Conservation (phyloP, 805 yeast genomes). For the Debaryomyces tyrocola region DNA sequence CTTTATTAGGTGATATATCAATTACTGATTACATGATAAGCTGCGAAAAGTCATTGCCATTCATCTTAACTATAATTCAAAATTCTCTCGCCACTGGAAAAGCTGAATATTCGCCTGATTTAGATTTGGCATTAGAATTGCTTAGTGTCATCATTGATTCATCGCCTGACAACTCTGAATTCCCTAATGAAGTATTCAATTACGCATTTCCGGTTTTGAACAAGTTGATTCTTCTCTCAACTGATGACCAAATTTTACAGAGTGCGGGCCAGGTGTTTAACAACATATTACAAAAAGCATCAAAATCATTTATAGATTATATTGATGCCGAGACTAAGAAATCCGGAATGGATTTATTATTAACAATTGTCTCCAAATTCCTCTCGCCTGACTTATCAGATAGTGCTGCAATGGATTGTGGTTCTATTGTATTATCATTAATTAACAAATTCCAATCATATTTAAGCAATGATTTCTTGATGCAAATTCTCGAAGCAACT, state of each 20-base stretch:
- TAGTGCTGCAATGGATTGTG: constrained; percentile 79
- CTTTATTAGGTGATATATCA: constrained; percentile 51
- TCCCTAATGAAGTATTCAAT: constrained; percentile 43
- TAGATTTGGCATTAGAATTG: constrained; percentile 58
- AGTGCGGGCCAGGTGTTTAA: constrained; percentile 73
- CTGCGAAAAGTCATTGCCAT: constrained; percentile 55
- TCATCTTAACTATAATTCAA: constrained; percentile 37
- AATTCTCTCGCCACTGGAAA: constrained; percentile 18
- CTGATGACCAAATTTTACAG: constrained; percentile 79
- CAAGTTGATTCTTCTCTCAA: constrained; percentile 42
- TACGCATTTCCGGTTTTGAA: constrained; percentile 45
- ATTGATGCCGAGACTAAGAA: constrained; percentile 30
- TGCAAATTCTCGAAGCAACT: constrained; percentile 71
- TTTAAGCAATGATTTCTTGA: constrained; percentile 40
- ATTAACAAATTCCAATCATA: constrained; percentile 49
- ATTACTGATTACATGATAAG: constrained; percentile 44
- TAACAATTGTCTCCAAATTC: constrained; percentile 65
- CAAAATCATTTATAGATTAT: constrained; percentile 32
- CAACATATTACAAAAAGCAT: constrained; percentile 49
- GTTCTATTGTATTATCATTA: constrained; percentile 59
- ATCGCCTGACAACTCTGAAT: constrained; percentile 29
- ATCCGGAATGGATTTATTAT: constrained; percentile 55
- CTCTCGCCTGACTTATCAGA: constrained; percentile 73
- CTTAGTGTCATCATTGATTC: constrained; percentile 51
- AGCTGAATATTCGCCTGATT: constrained; percentile 58